Evolutionary conservation across 192 early-diverging fungal species (phyloP), one percentile per base, ranked within the genome.

Genomic region (Backusella luteola): DNA sequence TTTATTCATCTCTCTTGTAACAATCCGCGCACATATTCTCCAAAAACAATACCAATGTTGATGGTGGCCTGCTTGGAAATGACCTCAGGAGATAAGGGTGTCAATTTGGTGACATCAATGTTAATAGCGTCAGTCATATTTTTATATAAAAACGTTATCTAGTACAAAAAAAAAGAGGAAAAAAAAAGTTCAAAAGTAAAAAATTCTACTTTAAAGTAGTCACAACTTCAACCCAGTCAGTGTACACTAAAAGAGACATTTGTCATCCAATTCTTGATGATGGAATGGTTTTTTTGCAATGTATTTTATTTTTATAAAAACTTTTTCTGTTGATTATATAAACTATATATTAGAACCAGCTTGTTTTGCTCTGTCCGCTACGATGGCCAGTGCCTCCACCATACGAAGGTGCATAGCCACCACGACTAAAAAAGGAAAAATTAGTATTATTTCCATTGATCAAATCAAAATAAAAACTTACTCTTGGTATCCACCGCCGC

Each of bases 61-160:
- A 99, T 98, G 67, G 98, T 99, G 56, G 98, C 98, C 87, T 99
- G 98, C 73, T 93, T 92, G 11, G 92, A 91, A 85, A 99, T 99
- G 82, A 98, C 98, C 87, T 99, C 97, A 34, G 94, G 94, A 42
- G 93, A 94, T 38, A 95, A 89, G 42, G 96, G 92, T 69, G 91
- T 87, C 34, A 97, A 87, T 39, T 79, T 87, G 32, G 84, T 59
- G 63, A 77, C 75, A 73, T 86, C 85, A 53, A 84, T 76, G 29
- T 72, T 71, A 3, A 34, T 14, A 11, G 23, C 23, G 66, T 52
- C 56, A 21, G 69, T 38, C 69, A 71, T 71, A 3, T 17, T 32
- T 0, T 32, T 32, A 32, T 32, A 32, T 32, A 32, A 1, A 32
- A 32, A 32, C 29, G 29, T 32, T 38, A 38, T 38, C 36, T 38